These are phyloP conservation scores for Lojkania enalia DNA, from an alignment of 2,329 filamentous ascomycete genomes.

Conservation along the genomic window DNA sequence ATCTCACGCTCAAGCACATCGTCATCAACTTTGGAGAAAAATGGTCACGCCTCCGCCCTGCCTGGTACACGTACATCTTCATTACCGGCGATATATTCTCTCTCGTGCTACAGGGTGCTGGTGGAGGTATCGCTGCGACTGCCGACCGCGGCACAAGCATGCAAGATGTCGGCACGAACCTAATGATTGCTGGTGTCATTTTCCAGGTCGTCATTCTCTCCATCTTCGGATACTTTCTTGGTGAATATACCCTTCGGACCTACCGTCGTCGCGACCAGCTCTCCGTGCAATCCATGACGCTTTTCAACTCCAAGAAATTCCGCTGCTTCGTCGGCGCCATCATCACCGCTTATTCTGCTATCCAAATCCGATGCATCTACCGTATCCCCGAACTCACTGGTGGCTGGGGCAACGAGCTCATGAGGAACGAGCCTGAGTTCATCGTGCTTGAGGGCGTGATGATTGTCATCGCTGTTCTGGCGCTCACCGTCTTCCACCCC, in stretches of 20 bases:
- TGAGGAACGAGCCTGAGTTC: conserved; percentile 54
- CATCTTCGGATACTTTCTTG: conserved; percentile 50
- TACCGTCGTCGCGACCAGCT: conserved; percentile 32
- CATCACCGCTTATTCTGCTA: conserved; percentile 47
- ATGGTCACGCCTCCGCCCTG: conserved; percentile 34
- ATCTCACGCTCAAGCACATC: conserved; percentile 61
- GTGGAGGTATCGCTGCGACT: conserved; percentile 61
- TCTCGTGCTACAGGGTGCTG: conserved; percentile 62
- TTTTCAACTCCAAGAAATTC: conserved; percentile 31
- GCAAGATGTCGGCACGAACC: conserved; percentile 54
- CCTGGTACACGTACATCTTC: conserved; percentile 62
- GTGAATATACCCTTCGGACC: conserved; percentile 42
- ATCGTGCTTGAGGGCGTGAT: conserved; percentile 59
- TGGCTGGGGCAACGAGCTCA: conserved; percentile 52
- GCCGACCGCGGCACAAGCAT: conserved; percentile 47
- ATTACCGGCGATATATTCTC: conserved; percentile 62
- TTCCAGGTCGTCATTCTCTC: conserved; percentile 59
- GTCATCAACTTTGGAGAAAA: conserved; percentile 57
- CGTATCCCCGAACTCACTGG: conserved; percentile 54
- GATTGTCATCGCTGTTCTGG: conserved; percentile 53
- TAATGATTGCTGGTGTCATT: conserved; percentile 62
- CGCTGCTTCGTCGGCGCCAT: conserved; percentile 41
- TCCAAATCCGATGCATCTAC: conserved; percentile 54
- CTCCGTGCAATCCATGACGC: conserved; percentile 18
- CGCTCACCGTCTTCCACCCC: conserved; percentile 55